Base-by-base conservation (phyloP, 1,284 basidiomycete genomes). In the Leccinum pachyderme region DNA sequence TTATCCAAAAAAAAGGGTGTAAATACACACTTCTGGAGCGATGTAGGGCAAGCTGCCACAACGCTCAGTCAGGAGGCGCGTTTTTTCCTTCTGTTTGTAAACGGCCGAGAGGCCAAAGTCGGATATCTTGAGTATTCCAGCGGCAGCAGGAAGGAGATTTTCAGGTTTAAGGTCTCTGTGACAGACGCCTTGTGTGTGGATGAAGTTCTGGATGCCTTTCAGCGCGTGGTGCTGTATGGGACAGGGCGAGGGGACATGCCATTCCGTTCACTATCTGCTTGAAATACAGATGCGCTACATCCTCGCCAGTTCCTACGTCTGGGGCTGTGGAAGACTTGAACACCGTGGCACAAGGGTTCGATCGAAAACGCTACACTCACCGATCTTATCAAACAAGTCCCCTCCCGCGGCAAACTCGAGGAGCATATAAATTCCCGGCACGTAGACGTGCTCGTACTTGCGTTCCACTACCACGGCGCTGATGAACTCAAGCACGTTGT, bases 161-260 rank as follows among this genome's bases (percentile, higher is more conserved):
- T 98, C 96, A 0, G 96, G 96, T 71, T 99, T 99, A 54, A 99
- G 81, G 66, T 99, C 96, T 39, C 96, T 86, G 70, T 99, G 96
- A 63, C 92, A 95, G 32, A 98, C 91, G 44, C 95, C 96, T 75
- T 93, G 87, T 5, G 72, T 73, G 67, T 99, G 96, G 55, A 98
- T 90, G 72, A 89, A 93, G 49, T 81, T 74, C 87, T 96, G 65
- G 5, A 59, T 54, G 41, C 66, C 39, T 55, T 57, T 46, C 51
- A 47, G 22, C 39, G 49, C 22, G 28, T 39, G 46, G 44, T n/a
- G 12, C 48, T 39, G 52, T n/a, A 13, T 43, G 27, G 47, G 7
- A 33, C 7, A 24, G 22, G 28, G 45, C 31, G 28, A 55, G 15
- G 4, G 9, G 24, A 71, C 79, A n/a, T 63, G 84, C 86, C 74